Conservation (phyloP, 1,284 basidiomycete genomes). For the Heterobasidion parviporum region DNA sequence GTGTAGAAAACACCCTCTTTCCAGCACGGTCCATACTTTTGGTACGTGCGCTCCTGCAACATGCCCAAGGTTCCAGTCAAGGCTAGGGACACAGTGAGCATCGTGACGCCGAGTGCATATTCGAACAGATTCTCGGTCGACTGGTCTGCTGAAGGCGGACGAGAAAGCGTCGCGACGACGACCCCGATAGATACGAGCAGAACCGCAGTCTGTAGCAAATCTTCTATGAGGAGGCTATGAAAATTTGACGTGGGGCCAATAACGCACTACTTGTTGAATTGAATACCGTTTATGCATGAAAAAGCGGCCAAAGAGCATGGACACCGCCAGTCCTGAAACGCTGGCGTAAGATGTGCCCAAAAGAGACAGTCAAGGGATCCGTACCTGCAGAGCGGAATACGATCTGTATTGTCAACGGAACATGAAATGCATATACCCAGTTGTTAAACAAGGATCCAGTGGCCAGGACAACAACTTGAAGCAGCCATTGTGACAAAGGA, state of each 20-base stretch:
- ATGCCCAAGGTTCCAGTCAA: slow-evolving; percentile 71
- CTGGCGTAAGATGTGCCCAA: not conserved
- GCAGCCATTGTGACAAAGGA: slow-evolving; percentile 63
- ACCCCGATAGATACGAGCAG: slow-evolving; percentile 70
- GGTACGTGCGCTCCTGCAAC: slow-evolving; percentile 78
- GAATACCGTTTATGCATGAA: slow-evolving; percentile 56
- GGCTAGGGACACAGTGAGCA: slow-evolving; percentile 67
- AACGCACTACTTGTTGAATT: slow-evolving; percentile 52
- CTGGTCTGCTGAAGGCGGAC: slow-evolving; percentile 29
- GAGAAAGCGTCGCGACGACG: slow-evolving; percentile 66
- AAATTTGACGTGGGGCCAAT: not conserved
- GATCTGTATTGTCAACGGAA: slow-evolving; percentile 80
- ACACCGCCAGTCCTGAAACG: slow-evolving; percentile 49
- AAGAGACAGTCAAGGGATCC: slow-evolving; percentile 12
- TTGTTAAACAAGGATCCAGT: slow-evolving; percentile 76
- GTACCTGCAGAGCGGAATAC: slow-evolving; percentile 83
- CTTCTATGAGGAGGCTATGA: not conserved
- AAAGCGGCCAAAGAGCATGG: slow-evolving; percentile 58
- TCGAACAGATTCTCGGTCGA: slow-evolving; percentile 27
- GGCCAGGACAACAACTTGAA: slow-evolving; percentile 72
- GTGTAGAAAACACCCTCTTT: slow-evolving; percentile 84
- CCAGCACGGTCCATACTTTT: slow-evolving; percentile 70
- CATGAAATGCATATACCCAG: slow-evolving; percentile 73
- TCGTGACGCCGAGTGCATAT: slow-evolving; percentile 64
- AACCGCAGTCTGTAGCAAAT: slow-evolving; percentile 48